phyloP scores from a whole-genome alignment of 768 basidiomycete genomes.

The Calocera viscosa region DNA sequence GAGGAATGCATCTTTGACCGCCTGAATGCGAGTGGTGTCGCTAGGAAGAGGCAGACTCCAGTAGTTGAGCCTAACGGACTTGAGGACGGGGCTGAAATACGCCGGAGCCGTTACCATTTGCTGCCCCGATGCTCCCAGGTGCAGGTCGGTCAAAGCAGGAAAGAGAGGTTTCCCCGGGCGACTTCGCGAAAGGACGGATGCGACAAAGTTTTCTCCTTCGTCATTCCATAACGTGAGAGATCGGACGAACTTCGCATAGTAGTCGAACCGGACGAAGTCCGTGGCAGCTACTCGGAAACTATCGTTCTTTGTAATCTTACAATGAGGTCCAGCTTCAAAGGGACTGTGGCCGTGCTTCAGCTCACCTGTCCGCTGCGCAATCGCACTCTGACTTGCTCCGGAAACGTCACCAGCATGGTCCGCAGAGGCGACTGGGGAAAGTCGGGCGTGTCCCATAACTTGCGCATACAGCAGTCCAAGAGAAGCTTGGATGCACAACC shows the following conservation, averaged over 20 bases:
- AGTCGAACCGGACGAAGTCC: not conserved
- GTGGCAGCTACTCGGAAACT: not conserved
- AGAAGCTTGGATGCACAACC: not conserved
- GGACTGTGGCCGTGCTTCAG: not conserved
- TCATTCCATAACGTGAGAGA: not conserved
- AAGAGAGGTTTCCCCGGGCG: not conserved
- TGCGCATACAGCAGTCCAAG: not conserved
- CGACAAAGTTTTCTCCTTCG: not conserved
- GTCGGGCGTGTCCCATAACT: not conserved
- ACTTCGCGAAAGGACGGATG: not conserved
- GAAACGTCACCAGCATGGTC: not conserved
- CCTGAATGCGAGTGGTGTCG: not conserved
- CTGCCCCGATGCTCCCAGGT: not conserved
- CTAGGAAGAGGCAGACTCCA: not conserved
- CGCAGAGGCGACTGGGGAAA: not conserved
- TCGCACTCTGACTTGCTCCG: not conserved
- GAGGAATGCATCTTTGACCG: not conserved
- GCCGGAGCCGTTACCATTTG: not conserved
- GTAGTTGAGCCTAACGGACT: not conserved
- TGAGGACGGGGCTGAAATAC: not conserved
- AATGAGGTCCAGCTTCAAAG: not conserved
- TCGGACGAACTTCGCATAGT: not conserved
- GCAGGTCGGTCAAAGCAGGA: not conserved
- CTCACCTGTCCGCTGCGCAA: not conserved
- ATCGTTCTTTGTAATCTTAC: not conserved